Conservation (phyloP, 2,329 filamentous ascomycete species). For the Cryphonectria nitschkei region DNA sequence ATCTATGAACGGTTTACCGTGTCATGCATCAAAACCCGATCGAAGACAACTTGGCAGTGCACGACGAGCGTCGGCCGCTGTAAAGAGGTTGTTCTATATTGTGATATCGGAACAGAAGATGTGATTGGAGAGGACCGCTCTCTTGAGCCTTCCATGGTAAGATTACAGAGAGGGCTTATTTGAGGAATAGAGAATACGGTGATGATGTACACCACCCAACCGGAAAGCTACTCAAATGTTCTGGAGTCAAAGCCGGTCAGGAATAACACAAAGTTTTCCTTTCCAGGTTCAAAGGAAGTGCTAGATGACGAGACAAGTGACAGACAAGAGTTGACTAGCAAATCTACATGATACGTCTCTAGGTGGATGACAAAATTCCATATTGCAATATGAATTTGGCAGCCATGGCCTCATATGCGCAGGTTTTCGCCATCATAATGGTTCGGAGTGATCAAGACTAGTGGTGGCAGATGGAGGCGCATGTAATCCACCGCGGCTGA, state of each 20-base stretch:
- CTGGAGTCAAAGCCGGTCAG: background rate
- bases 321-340: background rate
- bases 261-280: background rate
- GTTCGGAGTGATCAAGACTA: background rate
- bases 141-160: background rate
- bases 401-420: background rate
- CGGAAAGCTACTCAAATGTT: background rate
- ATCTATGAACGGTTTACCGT: background rate
- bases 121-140: background rate
- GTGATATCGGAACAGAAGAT: background rate
- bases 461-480: conserved; percentile 2
- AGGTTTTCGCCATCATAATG: background rate
- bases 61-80: background rate
- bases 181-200: background rate
- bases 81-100: background rate
- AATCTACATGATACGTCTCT: background rate
- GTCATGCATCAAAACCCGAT: background rate
- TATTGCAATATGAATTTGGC: background rate
- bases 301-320: background rate
- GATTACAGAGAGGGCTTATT: background rate
- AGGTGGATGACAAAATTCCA: background rate
- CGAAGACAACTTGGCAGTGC: background rate
- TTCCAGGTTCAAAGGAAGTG: background rate
- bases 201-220: background rate
- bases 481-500: background rate